These are phyloP conservation scores for Phytopythium kandeliae DNA, from an alignment of 352 stramenopile genomes.

Conservation along the genomic window DNA sequence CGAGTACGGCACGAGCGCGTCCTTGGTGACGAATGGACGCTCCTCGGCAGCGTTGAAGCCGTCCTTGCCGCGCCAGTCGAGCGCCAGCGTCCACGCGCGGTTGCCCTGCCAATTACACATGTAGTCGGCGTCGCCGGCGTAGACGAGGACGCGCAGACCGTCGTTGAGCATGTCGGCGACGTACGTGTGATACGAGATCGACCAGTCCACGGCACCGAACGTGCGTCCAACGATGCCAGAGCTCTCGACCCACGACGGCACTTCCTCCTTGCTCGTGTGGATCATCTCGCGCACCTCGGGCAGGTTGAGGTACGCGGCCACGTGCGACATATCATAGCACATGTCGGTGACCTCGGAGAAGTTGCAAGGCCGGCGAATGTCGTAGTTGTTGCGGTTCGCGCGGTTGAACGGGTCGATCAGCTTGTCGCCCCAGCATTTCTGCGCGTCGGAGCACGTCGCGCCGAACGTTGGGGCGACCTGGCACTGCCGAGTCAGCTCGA, in stretches of 20 bases:
- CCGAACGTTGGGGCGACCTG: conserved; percentile 14
- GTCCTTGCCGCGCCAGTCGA: conserved; percentile 87
- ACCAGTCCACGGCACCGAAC: no score
- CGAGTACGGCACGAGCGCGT: conserved; percentile 12
- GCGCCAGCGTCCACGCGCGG: conserved; percentile 84
- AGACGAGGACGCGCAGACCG: conserved; percentile 84
- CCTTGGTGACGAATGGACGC: conserved; percentile 21
- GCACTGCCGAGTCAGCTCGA: conserved; percentile 26
- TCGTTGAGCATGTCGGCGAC: conserved; percentile 81
- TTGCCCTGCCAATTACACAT: conserved; percentile 97
- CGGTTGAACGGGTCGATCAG: conserved; percentile 31
- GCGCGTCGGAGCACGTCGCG: conserved; percentile 19
- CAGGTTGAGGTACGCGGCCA: conserved; percentile 60
- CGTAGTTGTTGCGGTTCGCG: conserved; percentile 36
- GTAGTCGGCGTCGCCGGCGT: conserved; percentile 93
- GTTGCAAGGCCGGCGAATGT: conserved; percentile 32
- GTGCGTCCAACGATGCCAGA: no score
- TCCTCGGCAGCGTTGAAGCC: conserved; percentile 62
- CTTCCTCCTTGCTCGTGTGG: conserved; percentile 26
- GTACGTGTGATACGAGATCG: conserved; percentile 86
- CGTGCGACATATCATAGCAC: conserved; percentile 44
- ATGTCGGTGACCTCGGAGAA: conserved; percentile 17
- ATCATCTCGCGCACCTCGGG: conserved; percentile 23
- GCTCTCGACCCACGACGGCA: conserved; percentile 69
- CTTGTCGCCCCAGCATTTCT: conserved; percentile 33